Evolutionary conservation across 495 filamentous ascomycete genomes (phyloP).

Genomic region (Friedmanniomyces simplex): DNA sequence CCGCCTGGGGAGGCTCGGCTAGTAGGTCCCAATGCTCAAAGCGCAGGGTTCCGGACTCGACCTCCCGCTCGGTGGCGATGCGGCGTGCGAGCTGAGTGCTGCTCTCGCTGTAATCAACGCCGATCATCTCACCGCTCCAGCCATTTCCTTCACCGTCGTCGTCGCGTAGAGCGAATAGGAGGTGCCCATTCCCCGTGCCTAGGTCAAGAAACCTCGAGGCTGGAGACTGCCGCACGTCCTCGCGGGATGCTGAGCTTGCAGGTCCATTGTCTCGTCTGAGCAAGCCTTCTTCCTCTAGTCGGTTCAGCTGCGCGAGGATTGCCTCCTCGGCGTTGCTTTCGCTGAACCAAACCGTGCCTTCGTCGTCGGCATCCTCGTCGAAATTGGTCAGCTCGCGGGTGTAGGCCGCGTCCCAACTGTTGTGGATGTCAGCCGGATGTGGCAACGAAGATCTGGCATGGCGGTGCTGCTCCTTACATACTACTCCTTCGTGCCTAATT

Average conservation of each 20-base stretch:
- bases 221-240: background rate
- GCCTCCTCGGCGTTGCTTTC: conserved; percentile 57
- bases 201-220: conserved; percentile 53
- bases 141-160: conserved; percentile 33
- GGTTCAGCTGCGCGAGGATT: conserved; percentile 45
- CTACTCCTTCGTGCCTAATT: conserved; percentile 63
- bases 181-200: conserved; percentile 85
- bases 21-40: conserved; percentile 77
- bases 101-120: conserved; percentile 72
- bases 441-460: background rate
- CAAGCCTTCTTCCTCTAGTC: conserved; percentile 21
- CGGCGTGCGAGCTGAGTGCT: conserved; percentile 59
- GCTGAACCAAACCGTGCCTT: conserved; percentile 67
- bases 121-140: conserved; percentile 56
- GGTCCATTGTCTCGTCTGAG: conserved; percentile 1
- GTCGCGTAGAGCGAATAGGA: conserved; percentile 64
- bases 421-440: background rate
- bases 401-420: conserved; percentile 63
- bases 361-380: conserved; percentile 48
- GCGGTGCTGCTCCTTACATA: conserved; percentile 28
- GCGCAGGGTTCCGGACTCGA: conserved; percentile 30
- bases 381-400: conserved; percentile 50
- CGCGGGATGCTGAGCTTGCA: background rate
- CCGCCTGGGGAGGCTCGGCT: conserved; percentile 27
- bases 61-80: conserved; percentile 20